Base-by-base conservation (phyloP, 2,329 filamentous ascomycete genomes). In the Claviceps fusiformis region DNA sequence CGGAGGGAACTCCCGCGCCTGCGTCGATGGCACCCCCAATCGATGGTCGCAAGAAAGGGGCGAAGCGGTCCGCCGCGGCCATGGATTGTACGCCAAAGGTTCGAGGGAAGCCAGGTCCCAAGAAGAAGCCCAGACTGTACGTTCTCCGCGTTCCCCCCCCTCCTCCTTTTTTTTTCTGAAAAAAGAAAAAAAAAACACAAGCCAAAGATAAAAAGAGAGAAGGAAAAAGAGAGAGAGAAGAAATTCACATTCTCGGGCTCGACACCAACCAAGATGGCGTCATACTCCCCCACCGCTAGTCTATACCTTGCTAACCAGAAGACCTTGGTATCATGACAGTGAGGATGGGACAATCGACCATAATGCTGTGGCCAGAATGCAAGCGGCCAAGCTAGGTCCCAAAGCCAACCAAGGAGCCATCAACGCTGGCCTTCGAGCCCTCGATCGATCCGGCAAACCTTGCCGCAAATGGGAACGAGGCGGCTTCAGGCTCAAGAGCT, bases 361-460 rank as follows among this genome's bases (percentile, higher is more conserved):
- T 62, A 74, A 74, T 64, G 72, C 73, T 58, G 70, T 71, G 62
- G 69, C 69, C 57, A 73, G 77, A 62, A 71, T 75, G 49, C 73
- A 74, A 6, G 77, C 77, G 54, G 75, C 77, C 52, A 95, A 95
- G 70, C 85, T 97, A 31, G 92, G 92, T 3, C 93, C 93, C 62
- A 97, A 96, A 71, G 92, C 92, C 53, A 97, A 96, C 69, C 88
- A 92, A 64, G 93, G 93, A 60, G 92, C 92, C 57, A 98, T 98
- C 77, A 98, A 98, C 67, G 93, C 93, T 54, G 89, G 89, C 53
- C 84, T 98, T 52, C 89, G 93, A 55, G 92, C 93, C 13, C 86
- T 98, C 60, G 93, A 98, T 70, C 85, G 92, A 58, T 87, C 87
- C 8, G 92, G 92, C 61, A 87, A 92, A 65, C 91, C 93, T 10